These are phyloP conservation scores for Hortiboletus rubellus DNA, from an alignment of 1,284 basidiomycete species.

Conservation along the genomic window DNA sequence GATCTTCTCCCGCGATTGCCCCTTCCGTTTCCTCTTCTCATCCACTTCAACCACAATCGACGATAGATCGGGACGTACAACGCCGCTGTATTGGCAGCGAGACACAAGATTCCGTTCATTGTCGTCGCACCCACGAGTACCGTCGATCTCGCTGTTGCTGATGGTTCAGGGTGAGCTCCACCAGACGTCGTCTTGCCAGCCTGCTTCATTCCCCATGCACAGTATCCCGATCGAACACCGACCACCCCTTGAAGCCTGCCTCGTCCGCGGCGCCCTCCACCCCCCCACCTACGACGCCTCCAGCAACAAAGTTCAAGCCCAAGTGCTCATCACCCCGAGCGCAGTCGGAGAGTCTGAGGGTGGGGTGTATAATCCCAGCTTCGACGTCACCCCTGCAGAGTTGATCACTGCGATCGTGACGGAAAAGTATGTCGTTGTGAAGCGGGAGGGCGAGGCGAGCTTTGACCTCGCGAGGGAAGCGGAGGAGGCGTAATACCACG, in stretches of 20 bases:
- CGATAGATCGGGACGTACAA: constrained; percentile 87
- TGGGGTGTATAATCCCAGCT: constrained; percentile 86
- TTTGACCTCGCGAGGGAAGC: constrained; percentile 50
- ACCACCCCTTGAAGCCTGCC: constrained; percentile 81
- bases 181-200: not conserved
- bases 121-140: constrained; percentile 90
- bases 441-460: constrained; percentile 45
- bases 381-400: constrained; percentile 91
- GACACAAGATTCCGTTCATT: constrained; percentile 85
- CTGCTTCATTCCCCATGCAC: constrained; percentile 2
- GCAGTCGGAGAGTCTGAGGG: constrained; percentile 43
- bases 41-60: not conserved
- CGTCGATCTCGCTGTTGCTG: constrained; percentile 75
- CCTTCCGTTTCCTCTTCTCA: not conserved
- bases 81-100: constrained; percentile 82
- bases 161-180: constrained; percentile 63
- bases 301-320: constrained; percentile 54
- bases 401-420: constrained; percentile 84
- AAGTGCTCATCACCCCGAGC: constrained; percentile 74
- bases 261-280: constrained; percentile 77
- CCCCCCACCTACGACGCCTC: constrained; percentile 44
- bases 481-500: not conserved
- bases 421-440: constrained; percentile 83
- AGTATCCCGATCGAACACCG: constrained; percentile 93
- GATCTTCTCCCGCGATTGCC: not conserved